These are phyloP conservation scores for Millerozyma acaciae DNA, from an alignment of 805 yeast genomes.

Conservation along the genomic window DNA sequence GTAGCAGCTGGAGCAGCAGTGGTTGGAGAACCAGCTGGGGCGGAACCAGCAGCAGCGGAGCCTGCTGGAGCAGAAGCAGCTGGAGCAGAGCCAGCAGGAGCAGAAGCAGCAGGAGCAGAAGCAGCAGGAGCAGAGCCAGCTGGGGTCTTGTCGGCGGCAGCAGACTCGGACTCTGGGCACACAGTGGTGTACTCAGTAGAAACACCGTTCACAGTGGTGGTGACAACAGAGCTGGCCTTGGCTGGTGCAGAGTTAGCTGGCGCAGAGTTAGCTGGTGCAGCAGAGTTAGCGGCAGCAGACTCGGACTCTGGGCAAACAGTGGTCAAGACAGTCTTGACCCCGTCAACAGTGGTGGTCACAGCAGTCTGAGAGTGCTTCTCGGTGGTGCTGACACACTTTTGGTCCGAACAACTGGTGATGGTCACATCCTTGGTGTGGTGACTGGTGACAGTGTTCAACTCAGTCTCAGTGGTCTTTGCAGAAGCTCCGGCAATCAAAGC, in stretches of 20 bases:
- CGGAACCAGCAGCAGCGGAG: constrained; percentile 9
- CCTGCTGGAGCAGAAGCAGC: constrained; percentile 12
- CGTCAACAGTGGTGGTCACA: constrained; percentile 31
- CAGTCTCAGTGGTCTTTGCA: constrained; percentile 16
- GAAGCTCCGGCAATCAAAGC: constrained; percentile 20
- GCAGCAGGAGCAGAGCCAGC: constrained; percentile 10
- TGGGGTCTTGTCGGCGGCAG: constrained; percentile 4
- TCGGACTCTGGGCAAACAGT: constrained; percentile 34
- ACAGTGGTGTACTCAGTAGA: constrained; percentile 35
- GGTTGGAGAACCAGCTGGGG: constrained; percentile 1
- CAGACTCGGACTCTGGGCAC: constrained; percentile 31
- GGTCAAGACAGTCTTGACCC: constrained; percentile 32
- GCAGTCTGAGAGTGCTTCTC: constrained; percentile 14
- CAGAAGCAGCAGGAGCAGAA: background rate
- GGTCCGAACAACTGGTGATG: constrained; percentile 36
- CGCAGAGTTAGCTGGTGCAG: constrained; percentile 7
- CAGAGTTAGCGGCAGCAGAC: constrained; percentile 7
- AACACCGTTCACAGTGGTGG: constrained; percentile 30
- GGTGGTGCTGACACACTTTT: constrained; percentile 19
- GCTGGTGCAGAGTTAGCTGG: constrained; percentile 7
- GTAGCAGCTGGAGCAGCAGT: constrained; percentile 11
- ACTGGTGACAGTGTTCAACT: constrained; percentile 23
- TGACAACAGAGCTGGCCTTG: constrained; percentile 22
- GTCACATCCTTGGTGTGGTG: constrained; percentile 30
- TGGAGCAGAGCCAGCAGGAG: constrained; percentile 8